A percentile compares a stretch with the other conserved stretches of the same genome.
phyloP scores from a whole-genome alignment of 2,329 filamentous ascomycete species.

The Cryphonectria nitschkei region DNA sequence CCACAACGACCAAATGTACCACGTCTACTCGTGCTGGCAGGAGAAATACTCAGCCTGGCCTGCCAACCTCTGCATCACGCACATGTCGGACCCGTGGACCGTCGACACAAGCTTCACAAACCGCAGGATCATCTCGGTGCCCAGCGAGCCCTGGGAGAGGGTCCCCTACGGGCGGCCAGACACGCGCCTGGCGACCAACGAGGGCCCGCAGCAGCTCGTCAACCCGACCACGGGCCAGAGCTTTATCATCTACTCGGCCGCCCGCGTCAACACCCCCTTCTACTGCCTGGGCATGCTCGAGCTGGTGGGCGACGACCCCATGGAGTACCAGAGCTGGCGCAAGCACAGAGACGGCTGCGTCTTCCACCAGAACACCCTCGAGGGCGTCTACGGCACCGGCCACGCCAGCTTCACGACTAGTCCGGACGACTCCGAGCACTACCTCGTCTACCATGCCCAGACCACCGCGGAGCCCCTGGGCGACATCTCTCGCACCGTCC shows the following conservation, averaged over 20 bases:
- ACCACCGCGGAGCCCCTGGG: conserved; percentile 39
- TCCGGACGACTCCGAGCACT: conserved; percentile 40
- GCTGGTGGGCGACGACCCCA: conserved; percentile 41
- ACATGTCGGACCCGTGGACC: conserved; percentile 41
- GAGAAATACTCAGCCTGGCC: conserved; percentile 41
- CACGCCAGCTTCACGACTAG: conserved; percentile 42
- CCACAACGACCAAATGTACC: conserved; percentile 38
- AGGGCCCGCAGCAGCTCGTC: conserved; percentile 42
- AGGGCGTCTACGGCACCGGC: conserved; percentile 40
- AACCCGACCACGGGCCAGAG: conserved; percentile 42
- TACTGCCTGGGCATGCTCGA: conserved; percentile 44
- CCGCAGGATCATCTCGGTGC: conserved; percentile 40
- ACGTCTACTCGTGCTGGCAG: conserved; percentile 44
- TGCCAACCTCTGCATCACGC: conserved; percentile 42
- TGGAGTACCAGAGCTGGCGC: conserved; percentile 42
- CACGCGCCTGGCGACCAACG: conserved; percentile 41
- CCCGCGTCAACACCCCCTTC: conserved; percentile 43
- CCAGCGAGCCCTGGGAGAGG: conserved; percentile 42
- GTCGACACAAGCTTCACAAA: conserved; percentile 39
- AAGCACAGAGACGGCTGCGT: conserved; percentile 41
- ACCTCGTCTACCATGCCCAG: conserved; percentile 42
- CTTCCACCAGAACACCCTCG: conserved; percentile 41
- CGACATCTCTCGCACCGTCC: conserved; percentile 39
- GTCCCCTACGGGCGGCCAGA: conserved; percentile 40
- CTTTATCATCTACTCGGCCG: conserved; percentile 43